Conservation (phyloP, 768 basidiomycete genomes). For the Brasilioporus rufonigricans region DNA sequence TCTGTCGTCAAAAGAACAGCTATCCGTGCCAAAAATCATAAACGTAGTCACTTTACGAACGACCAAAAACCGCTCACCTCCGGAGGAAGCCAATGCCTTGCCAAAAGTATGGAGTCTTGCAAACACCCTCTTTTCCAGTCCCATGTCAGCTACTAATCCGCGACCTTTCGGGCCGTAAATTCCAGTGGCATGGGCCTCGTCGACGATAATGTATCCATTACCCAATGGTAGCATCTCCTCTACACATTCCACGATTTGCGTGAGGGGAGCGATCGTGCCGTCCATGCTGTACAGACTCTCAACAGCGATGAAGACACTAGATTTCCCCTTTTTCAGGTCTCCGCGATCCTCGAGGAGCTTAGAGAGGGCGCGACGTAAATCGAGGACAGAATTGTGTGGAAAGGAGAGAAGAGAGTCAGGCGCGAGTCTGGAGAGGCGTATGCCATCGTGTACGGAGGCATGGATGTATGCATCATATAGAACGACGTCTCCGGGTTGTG, state of each 20-base stretch:
- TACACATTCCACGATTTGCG: constrained; percentile 58
- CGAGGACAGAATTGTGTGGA: constrained; percentile 65
- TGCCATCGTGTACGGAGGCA: constrained; percentile 88
- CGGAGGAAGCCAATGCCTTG: constrained; percentile 82
- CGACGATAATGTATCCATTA: constrained; percentile 77
- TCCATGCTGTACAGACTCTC: constrained; percentile 97
- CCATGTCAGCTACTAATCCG: constrained; percentile 70
- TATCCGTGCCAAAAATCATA: constrained; percentile 21
- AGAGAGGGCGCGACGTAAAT: constrained; percentile 45
- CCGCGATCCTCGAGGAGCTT: constrained; percentile 38
- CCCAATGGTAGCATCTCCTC: constrained; percentile 58
- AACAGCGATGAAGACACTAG: constrained; percentile 73
- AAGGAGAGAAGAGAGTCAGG: constrained; percentile 47
- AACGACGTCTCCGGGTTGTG: constrained; percentile 73
- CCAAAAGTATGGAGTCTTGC: constrained; percentile 90
- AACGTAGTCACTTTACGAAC: not conserved
- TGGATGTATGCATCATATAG: constrained; percentile 88
- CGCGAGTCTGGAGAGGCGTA: constrained; percentile 58
- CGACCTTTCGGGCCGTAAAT: constrained; percentile 78
- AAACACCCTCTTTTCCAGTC: constrained; percentile 67
- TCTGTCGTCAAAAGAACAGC: constrained; percentile 76
- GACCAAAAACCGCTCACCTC: constrained; percentile 56
- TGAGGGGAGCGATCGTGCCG: constrained; percentile 81
- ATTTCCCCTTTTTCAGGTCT: constrained; percentile 37
- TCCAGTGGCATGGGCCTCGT: constrained; percentile 94